Conservation (phyloP, 2,329 filamentous ascomycete genomes). For the Zasmidium citrigriseum region DNA sequence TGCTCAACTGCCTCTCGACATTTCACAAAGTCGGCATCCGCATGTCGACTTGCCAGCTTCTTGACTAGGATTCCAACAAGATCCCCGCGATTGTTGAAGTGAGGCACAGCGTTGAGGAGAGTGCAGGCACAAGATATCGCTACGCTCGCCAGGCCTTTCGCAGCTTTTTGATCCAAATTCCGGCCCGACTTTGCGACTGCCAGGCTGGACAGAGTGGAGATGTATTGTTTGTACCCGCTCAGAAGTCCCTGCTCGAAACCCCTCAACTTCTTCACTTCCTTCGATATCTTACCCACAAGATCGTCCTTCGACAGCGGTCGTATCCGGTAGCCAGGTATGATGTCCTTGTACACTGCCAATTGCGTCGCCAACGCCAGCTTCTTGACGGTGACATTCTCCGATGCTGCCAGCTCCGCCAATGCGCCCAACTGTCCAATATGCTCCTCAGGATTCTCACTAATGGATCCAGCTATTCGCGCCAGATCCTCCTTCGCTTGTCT, state of each 20-base stretch:
- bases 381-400: constrained; percentile 70
- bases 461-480: constrained; percentile 73
- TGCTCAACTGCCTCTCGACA: constrained; percentile 77
- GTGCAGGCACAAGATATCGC: constrained; percentile 85
- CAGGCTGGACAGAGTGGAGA: constrained; percentile 71
- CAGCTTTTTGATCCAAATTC: constrained; percentile 36
- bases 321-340: constrained; percentile 96
- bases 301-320: constrained; percentile 76
- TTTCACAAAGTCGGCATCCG: constrained; percentile 75
- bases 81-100: constrained; percentile 95
- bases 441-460: constrained; percentile 94
- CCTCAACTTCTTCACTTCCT: constrained; percentile 81
- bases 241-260: constrained; percentile 87
- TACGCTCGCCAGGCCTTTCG: constrained; percentile 61
- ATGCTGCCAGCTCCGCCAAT: constrained; percentile 71
- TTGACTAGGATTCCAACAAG: constrained; percentile 83
- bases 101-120: constrained; percentile 77
- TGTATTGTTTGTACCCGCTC: constrained; percentile 78
- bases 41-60: constrained; percentile 72
- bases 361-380: constrained; percentile 87
- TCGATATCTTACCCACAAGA: constrained; percentile 78
- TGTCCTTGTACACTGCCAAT: constrained; percentile 87
- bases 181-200: constrained; percentile 57
- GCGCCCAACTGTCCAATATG: constrained; percentile 77
- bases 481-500: constrained; percentile 88